Evolutionary conservation across 768 basidiomycete species (phyloP).

Genomic region (Lyophyllum decastes): DNA sequence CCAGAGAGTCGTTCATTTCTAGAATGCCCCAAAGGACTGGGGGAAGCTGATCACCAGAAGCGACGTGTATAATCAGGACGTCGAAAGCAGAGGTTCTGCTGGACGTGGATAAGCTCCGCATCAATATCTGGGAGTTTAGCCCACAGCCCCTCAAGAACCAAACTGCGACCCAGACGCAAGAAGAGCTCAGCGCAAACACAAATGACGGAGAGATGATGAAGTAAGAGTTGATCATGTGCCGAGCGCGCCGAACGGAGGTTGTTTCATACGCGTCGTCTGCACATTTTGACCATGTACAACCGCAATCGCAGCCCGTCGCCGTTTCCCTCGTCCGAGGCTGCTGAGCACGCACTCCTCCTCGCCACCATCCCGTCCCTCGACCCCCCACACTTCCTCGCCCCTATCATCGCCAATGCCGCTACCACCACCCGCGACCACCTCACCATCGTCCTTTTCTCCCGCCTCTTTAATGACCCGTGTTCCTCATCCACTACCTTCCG

Average conservation of each 20-base stretch:
- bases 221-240: no score
- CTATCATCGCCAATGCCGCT: slow-evolving; percentile 54
- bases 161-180: no score
- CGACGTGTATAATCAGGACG: no score
- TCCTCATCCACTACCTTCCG: slow-evolving; percentile 18
- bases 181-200: no score
- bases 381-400: slow-evolving; percentile 55
- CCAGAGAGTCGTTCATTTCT: no score
- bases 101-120: no score
- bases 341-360: slow-evolving; percentile 46
- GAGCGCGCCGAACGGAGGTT: background rate
- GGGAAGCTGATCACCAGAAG: no score
- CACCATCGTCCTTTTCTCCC: slow-evolving; percentile 65
- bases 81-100: no score
- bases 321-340: slow-evolving; percentile 24
- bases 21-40: no score
- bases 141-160: no score
- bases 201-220: no score
- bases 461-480: slow-evolving; percentile 48
- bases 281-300: slow-evolving; percentile 7
- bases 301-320: slow-evolving; percentile 15
- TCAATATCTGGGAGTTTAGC: no score
- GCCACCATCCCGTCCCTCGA: slow-evolving; percentile 53
- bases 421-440: slow-evolving; percentile 49
- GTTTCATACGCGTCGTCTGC: slow-evolving; percentile 10